Base-by-base conservation (phyloP, 2,329 filamentous ascomycete species). In the Aspergillus sp. region DNA sequence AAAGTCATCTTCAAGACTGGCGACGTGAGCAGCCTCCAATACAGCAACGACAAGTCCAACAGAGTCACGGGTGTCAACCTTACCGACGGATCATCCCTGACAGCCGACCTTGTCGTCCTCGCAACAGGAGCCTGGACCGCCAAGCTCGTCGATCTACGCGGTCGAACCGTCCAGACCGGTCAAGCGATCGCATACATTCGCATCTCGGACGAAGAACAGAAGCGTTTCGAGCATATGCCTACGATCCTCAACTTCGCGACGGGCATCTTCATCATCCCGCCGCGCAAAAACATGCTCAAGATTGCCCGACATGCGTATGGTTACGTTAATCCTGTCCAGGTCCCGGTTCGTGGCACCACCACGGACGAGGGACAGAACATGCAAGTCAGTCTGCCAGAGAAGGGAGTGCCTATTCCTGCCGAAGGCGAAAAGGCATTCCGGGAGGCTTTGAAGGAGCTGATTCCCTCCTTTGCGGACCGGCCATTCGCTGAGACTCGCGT, bases 41-140 rank as follows among this genome's bases (percentile, higher is more conserved):
- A 48, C 7, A 43, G 38, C 13, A 55, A 55, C 41, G 51, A 57
- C 32, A 36, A 36, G 12, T 5, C 32, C 32, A 36, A 15, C 49
- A n/a, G 51, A 41, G 68, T 74, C 56, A 74, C 69, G 3, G 87
- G 87, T 17, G 81, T 88, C 15, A 69, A 71, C 32, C 79, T 90
- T 10, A 68, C 70, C 2, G 77, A 84, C 62, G 82, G 81, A 1
- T 74, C 74, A 6, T 78, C 72, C 9, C 65, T 91, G 6, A 78
- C 76, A 4, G 91, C 90, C 2, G 90, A 91, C 60, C 81, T 96
- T 7, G 88, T 91, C 36, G 81, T 97, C 58, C 82, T 96, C 2
- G 92, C 94, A 0, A 88, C 92, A 0, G 94, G 94, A 15, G 92
- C 94, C 4, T 98, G 94, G 93, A 91, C 91, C 2, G 85, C 88